These are phyloP conservation scores for Aspergillus heteromorphus DNA, from an alignment of 495 filamentous ascomycete genomes.

Conservation along the genomic window DNA sequence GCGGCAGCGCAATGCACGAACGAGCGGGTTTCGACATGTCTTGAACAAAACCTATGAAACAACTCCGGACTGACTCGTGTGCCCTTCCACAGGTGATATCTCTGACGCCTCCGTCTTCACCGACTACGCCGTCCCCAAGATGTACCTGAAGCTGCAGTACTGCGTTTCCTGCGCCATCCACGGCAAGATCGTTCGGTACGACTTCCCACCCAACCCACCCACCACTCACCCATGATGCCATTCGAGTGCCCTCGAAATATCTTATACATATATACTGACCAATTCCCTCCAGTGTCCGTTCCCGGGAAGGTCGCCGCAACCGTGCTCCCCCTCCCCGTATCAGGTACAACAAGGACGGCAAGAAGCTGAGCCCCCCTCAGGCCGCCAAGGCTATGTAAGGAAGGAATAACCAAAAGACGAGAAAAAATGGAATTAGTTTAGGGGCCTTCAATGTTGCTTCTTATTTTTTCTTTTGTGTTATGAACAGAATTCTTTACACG, in stretches of 20 bases:
- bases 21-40: neutral
- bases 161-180: conserved; percentile 99
- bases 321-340: conserved; percentile 94
- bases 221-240: neutral
- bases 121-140: conserved; percentile 99
- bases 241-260: neutral
- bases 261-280: conserved; percentile 9
- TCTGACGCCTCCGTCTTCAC: conserved; percentile 98
- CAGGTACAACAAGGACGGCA: conserved; percentile 99
- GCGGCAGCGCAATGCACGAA: conserved; percentile 7
- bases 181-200: conserved; percentile 99
- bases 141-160: conserved; percentile 99
- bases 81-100: conserved; percentile 79
- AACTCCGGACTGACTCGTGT: conserved; percentile 10
- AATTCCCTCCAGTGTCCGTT: conserved; percentile 71
- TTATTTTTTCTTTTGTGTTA: conserved; percentile 16
- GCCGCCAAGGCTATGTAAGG: conserved; percentile 60
- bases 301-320: conserved; percentile 95
- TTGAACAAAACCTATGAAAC: neutral
- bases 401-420: conserved; percentile 28
- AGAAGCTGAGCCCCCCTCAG: conserved; percentile 96
- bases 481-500: conserved; percentile 18
- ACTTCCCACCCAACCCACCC: conserved; percentile 1
- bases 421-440: conserved; percentile 37
- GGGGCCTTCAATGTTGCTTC: conserved; percentile 23